Evolutionary conservation across 192 early-diverging fungal genomes (phyloP).

Genomic region (Paraglomus occultum): DNA sequence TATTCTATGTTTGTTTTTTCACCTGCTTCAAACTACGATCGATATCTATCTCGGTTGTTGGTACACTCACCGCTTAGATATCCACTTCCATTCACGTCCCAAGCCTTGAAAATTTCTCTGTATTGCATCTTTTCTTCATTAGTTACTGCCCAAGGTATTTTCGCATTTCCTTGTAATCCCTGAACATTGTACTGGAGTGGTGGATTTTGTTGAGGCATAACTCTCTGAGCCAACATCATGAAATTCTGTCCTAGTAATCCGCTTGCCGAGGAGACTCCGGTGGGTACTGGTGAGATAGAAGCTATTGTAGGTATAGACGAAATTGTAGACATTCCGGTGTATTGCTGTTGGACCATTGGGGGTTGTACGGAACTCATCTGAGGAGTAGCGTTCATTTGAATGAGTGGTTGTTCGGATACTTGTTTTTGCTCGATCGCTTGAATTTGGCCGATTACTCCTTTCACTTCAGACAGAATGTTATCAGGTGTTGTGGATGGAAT

Average conservation of each 20-base stretch:
- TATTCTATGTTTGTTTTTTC: background rate
- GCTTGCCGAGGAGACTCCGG: background rate
- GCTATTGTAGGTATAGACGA: background rate
- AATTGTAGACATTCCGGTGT: background rate
- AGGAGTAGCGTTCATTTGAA: slow-evolving; percentile 6
- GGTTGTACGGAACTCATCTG: background rate
- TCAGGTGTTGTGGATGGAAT: slow-evolving; percentile 53
- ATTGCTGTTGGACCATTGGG: slow-evolving; percentile 4
- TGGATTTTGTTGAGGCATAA: slow-evolving; percentile 41
- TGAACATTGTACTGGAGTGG: slow-evolving; percentile 40
- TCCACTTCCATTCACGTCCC: slow-evolving; percentile 66
- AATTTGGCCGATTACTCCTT: slow-evolving; percentile 30
- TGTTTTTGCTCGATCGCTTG: slow-evolving; percentile 18
- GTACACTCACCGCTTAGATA: slow-evolving; percentile 56
- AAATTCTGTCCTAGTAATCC: background rate
- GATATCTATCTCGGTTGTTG: background rate
- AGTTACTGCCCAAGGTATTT: slow-evolving; percentile 57
- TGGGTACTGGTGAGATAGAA: background rate
- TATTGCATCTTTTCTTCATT: slow-evolving; percentile 54
- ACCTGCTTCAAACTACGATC: background rate
- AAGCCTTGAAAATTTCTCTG: slow-evolving; percentile 70
- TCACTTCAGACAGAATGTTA: slow-evolving; percentile 49
- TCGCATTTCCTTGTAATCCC: slow-evolving; percentile 34
- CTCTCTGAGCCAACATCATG: slow-evolving; percentile 21
- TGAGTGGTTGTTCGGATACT: slow-evolving; percentile 4